Evolutionary conservation across 2,329 filamentous ascomycete genomes (phyloP), one percentile per base, ranked within the genome.

Genomic region (Clathrospora elynae): DNA sequence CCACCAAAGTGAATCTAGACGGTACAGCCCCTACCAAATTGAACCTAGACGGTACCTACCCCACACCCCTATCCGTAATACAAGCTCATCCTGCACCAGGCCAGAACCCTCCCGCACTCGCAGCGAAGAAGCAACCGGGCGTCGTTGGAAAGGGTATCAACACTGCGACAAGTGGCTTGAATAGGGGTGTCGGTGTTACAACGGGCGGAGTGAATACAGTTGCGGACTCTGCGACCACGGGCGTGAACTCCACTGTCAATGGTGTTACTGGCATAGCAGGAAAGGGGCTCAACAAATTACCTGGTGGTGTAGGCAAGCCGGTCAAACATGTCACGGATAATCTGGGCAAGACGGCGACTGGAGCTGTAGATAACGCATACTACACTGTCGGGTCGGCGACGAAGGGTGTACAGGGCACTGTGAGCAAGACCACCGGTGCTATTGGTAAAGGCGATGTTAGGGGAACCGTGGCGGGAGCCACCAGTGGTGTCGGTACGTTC

Each of bases 391-490:
- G 68, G 0, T 63, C 62, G 8, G 65, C 72, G 7, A 73, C 72
- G 3, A 69, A 67, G 35, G 73, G 73, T 0, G 42, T 75, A 5
- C 71, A 73, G 20, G 66, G 68, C 4, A 75, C 73, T 1, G 67
- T 74, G 3, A 69, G 66, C 10, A 74, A 75, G 46, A 76, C 74
- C 1, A 73, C 73, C 1, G 60, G 63, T 3, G 73, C 72, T 5
- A 36, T 75, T n/a, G 71, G 71, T 2, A 67, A 62, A 39, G 73
- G 72, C 2, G 72, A 76, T 54, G 49, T 71, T 11, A 67, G 60
- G 34, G 73, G 72, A 0, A 64, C 64, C 2, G 68, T 66, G 5
- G 61, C 59, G 1, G 73, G 73, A 1, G 62, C 68, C 12, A 68
- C 66, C 1, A 64, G 54, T 23, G 72, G 71, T 3, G 57, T 68